Evolutionary conservation across 1,139 yeast genomes (phyloP), one percentile per base, ranked within the genome.

Genomic region (Diutina rugosa): DNA sequence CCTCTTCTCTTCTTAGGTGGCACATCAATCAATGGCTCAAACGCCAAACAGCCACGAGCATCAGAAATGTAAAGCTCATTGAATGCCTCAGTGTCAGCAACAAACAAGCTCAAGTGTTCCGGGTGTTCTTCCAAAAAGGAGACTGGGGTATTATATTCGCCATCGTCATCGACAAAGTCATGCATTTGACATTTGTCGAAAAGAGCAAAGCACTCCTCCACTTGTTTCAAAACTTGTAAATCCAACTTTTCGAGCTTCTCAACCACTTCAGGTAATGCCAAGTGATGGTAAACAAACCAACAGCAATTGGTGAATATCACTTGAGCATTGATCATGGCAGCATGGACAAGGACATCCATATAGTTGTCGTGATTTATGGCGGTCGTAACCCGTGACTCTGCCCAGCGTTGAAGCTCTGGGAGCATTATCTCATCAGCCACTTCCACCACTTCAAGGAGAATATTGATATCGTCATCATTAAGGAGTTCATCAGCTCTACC

Each of bases 201-300:
- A 46, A 67, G 61, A 9, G 57, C 58, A 4, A 75, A 58, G 48
- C 68, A 69, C 3, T 56, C 56, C 56, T 76, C 79, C 9, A 76
- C 58, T 56, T 65, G 66, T 6, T 57, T 41, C 54, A 74, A 55
- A 12, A 72, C 51, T 6, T 14, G 8, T n/a, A 14, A 4, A n/a
- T 30, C 18, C 21, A 47, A 47, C 38, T 28, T 47, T 29, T 28
- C 16, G 3, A 10, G 29, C 18, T 47, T 29, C 9, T 26, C 21
- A 7, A 47, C 4, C 0, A 69, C 72, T 7, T 61, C 58, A 2
- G 74, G 69, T 18, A 75, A 61, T 48, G 85, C 90, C 59, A 88
- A 68, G 64, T 90, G 89, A 61, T 80, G 78, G 61, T 79, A 82
- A 16, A 89, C 74, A 61, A 79, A 87, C 83, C 89, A 84, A 48